These are phyloP conservation scores for Coemansia sp. DNA, from an alignment of 192 early-diverging fungal species.

Conservation along the genomic window DNA sequence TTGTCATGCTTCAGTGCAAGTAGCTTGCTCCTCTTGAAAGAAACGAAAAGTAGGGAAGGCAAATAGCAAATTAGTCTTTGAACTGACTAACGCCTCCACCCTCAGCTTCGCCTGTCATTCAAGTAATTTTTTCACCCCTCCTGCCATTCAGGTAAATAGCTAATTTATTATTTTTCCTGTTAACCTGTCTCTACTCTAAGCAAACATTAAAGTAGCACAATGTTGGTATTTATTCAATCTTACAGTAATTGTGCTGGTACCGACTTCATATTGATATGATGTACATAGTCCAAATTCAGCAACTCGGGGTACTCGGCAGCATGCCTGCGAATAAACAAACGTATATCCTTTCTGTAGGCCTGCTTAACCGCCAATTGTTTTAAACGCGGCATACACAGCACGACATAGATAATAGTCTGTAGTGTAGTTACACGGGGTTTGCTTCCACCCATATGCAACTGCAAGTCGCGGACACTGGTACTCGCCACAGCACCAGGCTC, in stretches of 20 bases:
- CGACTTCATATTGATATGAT: constrained; percentile 23
- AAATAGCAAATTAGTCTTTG: no score
- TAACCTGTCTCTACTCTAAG: neutral
- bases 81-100: no score
- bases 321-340: neutral
- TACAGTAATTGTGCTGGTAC: neutral
- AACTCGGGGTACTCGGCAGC: constrained; percentile 9
- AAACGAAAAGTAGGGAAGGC: no score
- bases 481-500: constrained; percentile 1
- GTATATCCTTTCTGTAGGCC: constrained; percentile 17
- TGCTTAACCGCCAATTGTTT: constrained; percentile 27
- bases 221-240: neutral
- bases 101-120: no score
- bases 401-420: constrained; percentile 38
- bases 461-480: constrained; percentile 20
- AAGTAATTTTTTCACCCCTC: no score
- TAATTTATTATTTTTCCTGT: no score
- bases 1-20: no score
- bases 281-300: constrained; percentile 14
- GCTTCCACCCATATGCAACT: constrained; percentile 37
- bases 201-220: neutral
- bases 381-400: constrained; percentile 27
- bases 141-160: no score
- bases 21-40: no score
- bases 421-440: constrained; percentile 16